Evolutionary conservation across 2,329 filamentous ascomycete species (phyloP).

Genomic region (Aspergillus sp.): DNA sequence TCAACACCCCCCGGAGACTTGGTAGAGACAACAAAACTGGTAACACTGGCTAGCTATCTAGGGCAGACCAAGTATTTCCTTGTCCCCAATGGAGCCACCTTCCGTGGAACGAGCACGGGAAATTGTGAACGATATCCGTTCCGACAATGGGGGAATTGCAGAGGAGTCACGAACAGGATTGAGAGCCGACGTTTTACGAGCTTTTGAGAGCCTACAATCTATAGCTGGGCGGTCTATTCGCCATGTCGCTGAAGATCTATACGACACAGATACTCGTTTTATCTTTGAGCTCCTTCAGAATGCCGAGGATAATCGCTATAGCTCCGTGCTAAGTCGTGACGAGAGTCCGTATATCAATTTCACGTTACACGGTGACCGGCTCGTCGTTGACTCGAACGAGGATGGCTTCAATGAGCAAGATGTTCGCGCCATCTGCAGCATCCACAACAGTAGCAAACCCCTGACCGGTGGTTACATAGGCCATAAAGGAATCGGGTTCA

Average conservation of each 20-base stretch:
- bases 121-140: no score
- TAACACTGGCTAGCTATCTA: no score
- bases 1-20: no score
- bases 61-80: no score
- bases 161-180: no score
- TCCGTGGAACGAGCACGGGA: no score
- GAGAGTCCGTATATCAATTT: constrained; percentile 15
- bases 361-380: constrained; percentile 11
- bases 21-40: no score
- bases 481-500: constrained; percentile 31
- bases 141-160: no score
- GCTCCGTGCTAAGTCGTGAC: constrained; percentile 1
- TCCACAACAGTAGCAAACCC: constrained; percentile 30
- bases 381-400: constrained; percentile 39
- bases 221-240: no score
- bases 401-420: constrained; percentile 34
- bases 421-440: constrained; percentile 31
- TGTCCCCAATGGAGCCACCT: no score
- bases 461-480: constrained; percentile 20
- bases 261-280: constrained; percentile 16
- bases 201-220: no score
- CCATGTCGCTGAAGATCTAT: constrained; percentile 10
- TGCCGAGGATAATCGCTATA: constrained; percentile 35
- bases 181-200: no score
- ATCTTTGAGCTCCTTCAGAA: constrained; percentile 35